phyloP scores from a whole-genome alignment of 169 alveolate species.

The Fabrea salina region DNA sequence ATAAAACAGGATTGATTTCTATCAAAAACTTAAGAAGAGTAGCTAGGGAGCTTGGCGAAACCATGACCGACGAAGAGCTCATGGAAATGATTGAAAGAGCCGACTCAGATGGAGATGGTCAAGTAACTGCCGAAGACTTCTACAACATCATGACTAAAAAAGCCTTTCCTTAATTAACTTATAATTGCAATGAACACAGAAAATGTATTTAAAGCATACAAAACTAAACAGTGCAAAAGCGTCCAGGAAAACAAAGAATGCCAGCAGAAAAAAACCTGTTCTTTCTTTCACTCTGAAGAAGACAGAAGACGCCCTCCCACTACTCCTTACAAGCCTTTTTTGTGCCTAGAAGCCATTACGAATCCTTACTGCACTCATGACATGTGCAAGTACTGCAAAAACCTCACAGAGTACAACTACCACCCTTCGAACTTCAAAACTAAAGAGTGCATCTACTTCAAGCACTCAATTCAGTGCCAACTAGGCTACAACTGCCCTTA shows the following conservation, averaged over 20 bases:
- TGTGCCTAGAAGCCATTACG: constrained; percentile 4
- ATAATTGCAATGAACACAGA: too few relatives aligned
- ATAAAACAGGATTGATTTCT: constrained; percentile 61
- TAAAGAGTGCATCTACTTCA: background rate
- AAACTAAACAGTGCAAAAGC: constrained; percentile 23
- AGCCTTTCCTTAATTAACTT: constrained; percentile 79
- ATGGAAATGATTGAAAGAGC: too few relatives aligned
- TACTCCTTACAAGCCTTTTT: background rate
- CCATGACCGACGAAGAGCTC: too few relatives aligned
- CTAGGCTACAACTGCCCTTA: background rate
- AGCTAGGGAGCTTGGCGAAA: constrained; percentile 80
- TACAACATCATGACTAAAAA: constrained; percentile 82
- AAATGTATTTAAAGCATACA: constrained; percentile 1
- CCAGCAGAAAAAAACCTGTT: background rate
- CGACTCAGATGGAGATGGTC: constrained; percentile 71
- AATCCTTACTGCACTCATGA: background rate
- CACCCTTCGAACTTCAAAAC: constrained; percentile 1
- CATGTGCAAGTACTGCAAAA: background rate
- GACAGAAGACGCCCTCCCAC: background rate
- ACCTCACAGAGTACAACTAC: background rate
- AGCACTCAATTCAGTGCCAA: background rate
- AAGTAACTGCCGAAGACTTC: constrained; percentile 74
- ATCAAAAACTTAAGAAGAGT: constrained; percentile 67
- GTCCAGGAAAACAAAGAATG: background rate
- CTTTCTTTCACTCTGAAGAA: background rate